Evolutionary conservation across 2,329 filamentous ascomycete species (phyloP), one percentile per base, ranked within the genome.

Genomic region (Cladosporium phlei): DNA sequence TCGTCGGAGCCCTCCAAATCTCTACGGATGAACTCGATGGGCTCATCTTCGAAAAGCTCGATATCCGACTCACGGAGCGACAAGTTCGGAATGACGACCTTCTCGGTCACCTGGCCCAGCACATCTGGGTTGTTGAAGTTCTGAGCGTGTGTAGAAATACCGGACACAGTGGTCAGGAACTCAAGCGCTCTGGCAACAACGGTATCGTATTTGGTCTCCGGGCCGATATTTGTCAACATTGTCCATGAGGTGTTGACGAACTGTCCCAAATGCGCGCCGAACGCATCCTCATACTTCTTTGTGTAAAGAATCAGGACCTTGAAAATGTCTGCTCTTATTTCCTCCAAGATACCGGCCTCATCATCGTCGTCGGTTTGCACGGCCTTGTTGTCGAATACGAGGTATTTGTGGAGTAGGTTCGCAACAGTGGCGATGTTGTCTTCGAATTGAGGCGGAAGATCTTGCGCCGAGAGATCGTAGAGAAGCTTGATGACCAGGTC

Each of bases 1-100:
- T 86, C 94, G 67, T 98, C 93, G 2, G 93, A 96, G 5, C 93
- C 93, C 66, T 98, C 93, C 38, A 98, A 74, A 66, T 98, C 93
- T 59, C 89, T 80, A 53, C 93, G 80, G 61, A 98, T 98, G 64
- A 95, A 98, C 67, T 98, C 93, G 55, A 98, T 98, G 0, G 93
- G 93, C 71, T 98, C 94, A 63, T 98, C 94, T 64, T 98, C 93
- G 58, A 98, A 97, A 55, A 95, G 78, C 66, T 98, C 93, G 46
- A 95, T 79, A 55, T 98, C 94, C 0, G 90, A 93, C 60, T 96
- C 93, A 55, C 94, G 82, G 50, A 98, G 73, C 12, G 86, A 85
- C 49, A 98, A 81, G 60, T 98, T 98, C 8, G 93, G 91, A 54
- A 98, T 71, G 47, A 98, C 87, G 49, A 97, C 93, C 70, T 95